Conservation (phyloP, 2,329 filamentous ascomycete species). For the Alternaria dauci region DNA sequence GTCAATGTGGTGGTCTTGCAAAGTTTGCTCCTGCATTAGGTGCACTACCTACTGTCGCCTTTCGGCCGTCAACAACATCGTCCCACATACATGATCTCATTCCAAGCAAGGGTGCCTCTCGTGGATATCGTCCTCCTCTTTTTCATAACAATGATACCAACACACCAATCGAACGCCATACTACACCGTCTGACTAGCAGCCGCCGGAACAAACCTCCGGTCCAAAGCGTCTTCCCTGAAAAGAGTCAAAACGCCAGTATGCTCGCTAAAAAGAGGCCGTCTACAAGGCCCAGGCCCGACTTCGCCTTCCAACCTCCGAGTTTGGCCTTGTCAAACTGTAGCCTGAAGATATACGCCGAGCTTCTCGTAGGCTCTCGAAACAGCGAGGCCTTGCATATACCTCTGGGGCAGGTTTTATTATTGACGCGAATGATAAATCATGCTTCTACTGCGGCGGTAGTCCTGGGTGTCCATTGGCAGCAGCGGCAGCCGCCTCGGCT, state of each 20-base stretch:
- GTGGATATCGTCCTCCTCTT: constrained; percentile 31
- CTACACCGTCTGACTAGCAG: constrained; percentile 14
- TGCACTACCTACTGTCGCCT: constrained; percentile 31
- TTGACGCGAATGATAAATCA: background rate
- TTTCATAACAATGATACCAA: constrained; percentile 18
- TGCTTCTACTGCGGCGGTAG: constrained; percentile 28
- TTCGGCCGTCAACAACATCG: constrained; percentile 8
- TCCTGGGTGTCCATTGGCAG: constrained; percentile 32
- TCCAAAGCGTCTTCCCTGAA: constrained; percentile 22
- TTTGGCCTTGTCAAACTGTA: background rate
- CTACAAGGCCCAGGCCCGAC: background rate
- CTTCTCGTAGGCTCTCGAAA: background rate
- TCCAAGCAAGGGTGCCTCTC: constrained; percentile 25
- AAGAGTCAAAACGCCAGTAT: constrained; percentile 40
- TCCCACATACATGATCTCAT: constrained; percentile 20
- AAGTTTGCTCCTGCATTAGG: constrained; percentile 18
- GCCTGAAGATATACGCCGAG: background rate
- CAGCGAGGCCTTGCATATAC: background rate
- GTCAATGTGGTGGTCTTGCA: background rate
- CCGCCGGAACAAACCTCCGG: constrained; percentile 26
- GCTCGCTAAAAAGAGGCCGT: constrained; percentile 40
- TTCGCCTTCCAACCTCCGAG: background rate
- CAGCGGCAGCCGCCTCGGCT: constrained; percentile 33
- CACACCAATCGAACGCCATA: constrained; percentile 26
- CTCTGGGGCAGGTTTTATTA: background rate